Base-by-base conservation (phyloP, 148 eudicot species). In the Chenopodium suecicum region DNA sequence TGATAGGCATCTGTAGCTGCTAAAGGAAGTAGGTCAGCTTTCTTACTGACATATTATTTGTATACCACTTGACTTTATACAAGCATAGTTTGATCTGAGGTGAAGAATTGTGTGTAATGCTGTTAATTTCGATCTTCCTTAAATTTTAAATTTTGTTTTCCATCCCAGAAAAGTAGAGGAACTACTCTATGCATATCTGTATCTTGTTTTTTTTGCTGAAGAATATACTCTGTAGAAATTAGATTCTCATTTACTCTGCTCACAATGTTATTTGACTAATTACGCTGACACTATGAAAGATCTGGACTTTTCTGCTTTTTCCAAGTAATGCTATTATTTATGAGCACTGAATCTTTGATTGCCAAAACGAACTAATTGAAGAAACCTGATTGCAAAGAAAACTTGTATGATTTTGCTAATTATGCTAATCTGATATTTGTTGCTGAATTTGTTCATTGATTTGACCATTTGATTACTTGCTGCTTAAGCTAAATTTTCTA, bases 1-100 rank as follows among this genome's bases (percentile, higher is more conserved):
- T 31, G 85, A 78, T 76, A 76, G 74, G 76, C 84, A 83, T 83
- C 31, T 70, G 16, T 84, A 82, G 78, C 78, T 56, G 70, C 79
- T 81, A 13, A 44, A 76, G 67, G 69, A 73, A 48, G 17, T 65
- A 58, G 31, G 79, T 70, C 37, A 60, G 41, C 54, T 60, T 47
- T 34, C n/a, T 64, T 50, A 22, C 23, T 75, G 76, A 25, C 80
- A 78, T 44, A 47, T 3, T 64, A 70, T 81, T 44, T 23, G 46
- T 64, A 31, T 50, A 25, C 4, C 47, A 47, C 22, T 41, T 76
- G n/a, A 46, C 71, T 60, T 34, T 31, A 14, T 77, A 70, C 71
- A 77, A 58, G 17, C 41, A 46, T 72, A 25, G 69, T n/a, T 44
- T 74, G 6, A 48, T 73, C 31, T 27, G 44, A 71, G 37, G 16